Conservation (phyloP, 352 stramenopile genomes). For the Globisporangium alternatum region DNA sequence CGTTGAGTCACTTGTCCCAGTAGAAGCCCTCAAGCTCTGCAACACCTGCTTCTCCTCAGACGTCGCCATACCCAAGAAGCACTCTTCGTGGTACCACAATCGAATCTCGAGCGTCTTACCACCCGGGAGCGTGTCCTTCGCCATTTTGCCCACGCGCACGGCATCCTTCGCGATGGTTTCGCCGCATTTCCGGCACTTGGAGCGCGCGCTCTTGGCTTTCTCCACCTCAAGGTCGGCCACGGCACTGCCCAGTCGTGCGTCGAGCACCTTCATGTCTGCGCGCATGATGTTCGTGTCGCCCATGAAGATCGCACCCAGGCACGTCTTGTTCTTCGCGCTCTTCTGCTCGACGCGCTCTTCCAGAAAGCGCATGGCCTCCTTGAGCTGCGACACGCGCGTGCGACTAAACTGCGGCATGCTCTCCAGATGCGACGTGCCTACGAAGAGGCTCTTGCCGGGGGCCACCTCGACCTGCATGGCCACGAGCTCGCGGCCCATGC, state of each 20-base stretch:
- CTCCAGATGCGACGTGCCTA: slow-evolving; percentile 71
- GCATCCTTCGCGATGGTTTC: slow-evolving; percentile 41
- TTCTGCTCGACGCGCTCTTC: slow-evolving; percentile 35
- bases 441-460: slow-evolving; percentile 41
- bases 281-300: slow-evolving; percentile 70
- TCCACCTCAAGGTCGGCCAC: slow-evolving; percentile 49
- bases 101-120: slow-evolving; percentile 46
- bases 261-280: slow-evolving; percentile 58
- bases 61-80: slow-evolving; percentile 37
- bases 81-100: slow-evolving; percentile 58
- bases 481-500: slow-evolving; percentile 74
- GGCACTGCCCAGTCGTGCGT: slow-evolving; percentile 26
- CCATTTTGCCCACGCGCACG: slow-evolving; percentile 51
- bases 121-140: slow-evolving; percentile 40
- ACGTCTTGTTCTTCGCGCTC: slow-evolving; percentile 8
- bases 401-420: slow-evolving; percentile 56
- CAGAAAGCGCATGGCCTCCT: slow-evolving; percentile 48
- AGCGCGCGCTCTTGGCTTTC: slow-evolving; percentile 40
- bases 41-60: slow-evolving; percentile 45
- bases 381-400: slow-evolving; percentile 49
- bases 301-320: slow-evolving; percentile 71
- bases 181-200: slow-evolving; percentile 54
- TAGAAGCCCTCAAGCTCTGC: slow-evolving; percentile 5
- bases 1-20: slow-evolving; percentile 9
- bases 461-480: slow-evolving; percentile 49